Base-by-base conservation (phyloP, 495 filamentous ascomycete genomes). In the Penicillium maclennaniae region DNA sequence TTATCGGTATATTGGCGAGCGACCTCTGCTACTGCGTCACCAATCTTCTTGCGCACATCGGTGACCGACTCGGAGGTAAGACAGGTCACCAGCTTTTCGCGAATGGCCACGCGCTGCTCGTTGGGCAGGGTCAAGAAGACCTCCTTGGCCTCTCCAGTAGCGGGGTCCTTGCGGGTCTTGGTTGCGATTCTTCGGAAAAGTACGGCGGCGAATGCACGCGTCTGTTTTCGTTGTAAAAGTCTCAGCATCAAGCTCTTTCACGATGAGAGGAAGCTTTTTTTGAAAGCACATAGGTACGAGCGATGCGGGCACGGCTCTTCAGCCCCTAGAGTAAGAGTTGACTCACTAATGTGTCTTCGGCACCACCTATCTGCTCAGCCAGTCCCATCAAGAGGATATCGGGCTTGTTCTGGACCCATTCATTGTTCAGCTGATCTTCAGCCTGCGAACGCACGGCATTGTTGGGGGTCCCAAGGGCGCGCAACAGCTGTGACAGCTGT, bases 1-100 rank as follows among this genome's bases (percentile, higher is more conserved):
- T 85, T 88, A 62, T 97, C 95, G 46, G 87, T 87, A 69, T 97
- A 95, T 67, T 97, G 90, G 62, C 95, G 84, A 28, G 92, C 95
- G 41, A 97, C 75, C 67, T 99, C 95, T 7, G 95, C 95, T 54
- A 97, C 86, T 2, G 93, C 91, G 70, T 99, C 95, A 49, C 91
- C 92, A 65, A 97, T 88, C 72, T 97, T 99, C 69, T 95, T 95
- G 65, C 95, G 80, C 34, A 95, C 87, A 15, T 82, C 70, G 41
- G 81, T 76, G 19, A 86, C 77, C 7, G 77, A 71, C 71, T 97
- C 95, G 41, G 69, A 74, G 39, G 83, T 81, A 45, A 97, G 73
- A 51, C 84, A 86, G 54, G 86, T 79, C 20, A 99, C 76, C 37
- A 97, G 75, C 67, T 91, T 92, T 53, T 85, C 78, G 48, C 90